Base-by-base conservation (phyloP, 2,329 filamentous ascomycete species). In the Ophidiomyces ophidiicola region DNA sequence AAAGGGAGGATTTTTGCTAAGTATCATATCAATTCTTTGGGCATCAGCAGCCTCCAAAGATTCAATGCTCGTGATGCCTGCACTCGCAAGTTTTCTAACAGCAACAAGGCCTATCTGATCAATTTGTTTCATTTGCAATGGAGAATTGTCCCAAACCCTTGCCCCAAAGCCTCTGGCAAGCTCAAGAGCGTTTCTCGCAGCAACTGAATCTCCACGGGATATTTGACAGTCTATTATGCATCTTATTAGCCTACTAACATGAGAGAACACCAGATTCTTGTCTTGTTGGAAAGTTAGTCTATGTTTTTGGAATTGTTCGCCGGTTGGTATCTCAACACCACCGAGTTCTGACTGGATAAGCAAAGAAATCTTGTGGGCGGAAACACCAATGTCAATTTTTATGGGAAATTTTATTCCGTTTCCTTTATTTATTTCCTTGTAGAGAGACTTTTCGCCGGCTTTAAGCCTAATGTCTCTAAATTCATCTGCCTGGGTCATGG, bases 1-100 rank as follows among this genome's bases (percentile, higher is more conserved):
- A 53, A 82, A 94, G 0, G 88, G 85, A 0, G 86, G 83, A 48
- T 93, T 85, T 39, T 80, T 79, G 46, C 77, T 80, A 32, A 93
- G 58, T 17, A 85, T 62, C 33, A 76, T 71, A 51, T 96, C 88
- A 36, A 98, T 83, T 18, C 76, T 71, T 38, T 77, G 72, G 18
- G 79, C 67, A 24, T 88, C 79, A 10, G 76, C 69, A 5, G 58
- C 61, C 11, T 78, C 74, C 8, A 98, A 64, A n/a, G 74, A 71
- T 29, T 80, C 72, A 4, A 96, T 75, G 4, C 68, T 82, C 19
- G 66, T 74, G 39, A 96, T 72, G 0, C 78, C 76, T n/a, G 76
- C 76, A 26, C 71, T 69, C 2, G 76, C 71, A 30, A 96, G 69
- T 55, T 82, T 90, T 25, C 80, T 72, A 46, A 83, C 76, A n/a